phyloP scores from a whole-genome alignment of 257 asterid genomes.

The Ilex aquifolium region DNA sequence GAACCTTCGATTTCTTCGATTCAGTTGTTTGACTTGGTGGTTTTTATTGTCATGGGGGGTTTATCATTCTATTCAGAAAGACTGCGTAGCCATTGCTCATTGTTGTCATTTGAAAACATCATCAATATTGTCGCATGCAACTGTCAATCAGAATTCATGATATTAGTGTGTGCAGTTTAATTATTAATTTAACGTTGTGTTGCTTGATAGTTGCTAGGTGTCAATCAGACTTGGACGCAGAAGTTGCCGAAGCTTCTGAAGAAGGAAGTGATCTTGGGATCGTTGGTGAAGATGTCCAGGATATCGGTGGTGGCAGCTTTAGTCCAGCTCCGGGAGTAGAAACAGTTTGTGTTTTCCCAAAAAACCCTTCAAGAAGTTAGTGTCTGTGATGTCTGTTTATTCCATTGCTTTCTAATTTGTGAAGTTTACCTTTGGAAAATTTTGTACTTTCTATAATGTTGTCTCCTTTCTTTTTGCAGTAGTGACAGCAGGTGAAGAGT shows the following conservation, averaged over 20 bases:
- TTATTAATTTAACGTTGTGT: constrained; percentile 6
- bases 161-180: neutral
- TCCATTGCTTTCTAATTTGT: neutral
- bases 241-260: constrained; percentile 42
- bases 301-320: constrained; percentile 57
- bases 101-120: neutral
- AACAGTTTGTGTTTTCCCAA: constrained; percentile 86
- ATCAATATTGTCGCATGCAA: neutral
- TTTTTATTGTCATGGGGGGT: neutral
- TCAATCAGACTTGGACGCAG: constrained; percentile 58
- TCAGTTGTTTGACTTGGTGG: neutral
- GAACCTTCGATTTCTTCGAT: neutral
- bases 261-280: constrained; percentile 72
- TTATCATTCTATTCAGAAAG: neutral
- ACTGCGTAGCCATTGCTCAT: neutral
- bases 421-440: neutral
- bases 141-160: neutral
- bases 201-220: constrained; percentile 60
- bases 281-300: constrained; percentile 87
- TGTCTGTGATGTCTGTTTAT: neutral
- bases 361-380: constrained; percentile 80
- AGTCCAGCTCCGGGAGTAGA: constrained; percentile 81
- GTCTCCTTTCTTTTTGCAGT: constrained; percentile 43
- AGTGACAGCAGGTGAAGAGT: constrained; percentile 78
- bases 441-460: constrained; percentile 2